Conservation (phyloP, 1,139 yeast genomes). For the Taphrina communis region DNA sequence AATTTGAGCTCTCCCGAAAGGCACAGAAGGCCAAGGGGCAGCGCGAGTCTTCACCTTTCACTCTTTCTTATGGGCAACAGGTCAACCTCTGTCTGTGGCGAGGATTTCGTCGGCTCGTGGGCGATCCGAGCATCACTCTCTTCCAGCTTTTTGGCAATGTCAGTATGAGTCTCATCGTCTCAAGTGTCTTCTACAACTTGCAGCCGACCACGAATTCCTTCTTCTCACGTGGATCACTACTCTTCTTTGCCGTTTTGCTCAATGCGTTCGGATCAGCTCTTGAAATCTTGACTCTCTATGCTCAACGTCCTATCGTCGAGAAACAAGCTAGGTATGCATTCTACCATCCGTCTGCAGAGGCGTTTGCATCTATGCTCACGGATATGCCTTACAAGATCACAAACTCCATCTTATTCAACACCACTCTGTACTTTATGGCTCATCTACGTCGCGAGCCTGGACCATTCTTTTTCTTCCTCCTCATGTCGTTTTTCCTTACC, state of each 20-base stretch:
- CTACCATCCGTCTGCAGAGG: slow-evolving; percentile 58
- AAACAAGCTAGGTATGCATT: slow-evolving; percentile 57
- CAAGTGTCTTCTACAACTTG: slow-evolving; percentile 76
- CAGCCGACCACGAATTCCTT: slow-evolving; percentile 60
- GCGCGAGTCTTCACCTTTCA: slow-evolving; percentile 52
- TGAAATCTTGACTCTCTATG: slow-evolving; percentile 54
- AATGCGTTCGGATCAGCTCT: slow-evolving; percentile 56
- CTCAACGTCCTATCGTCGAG: slow-evolving; percentile 54
- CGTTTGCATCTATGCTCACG: slow-evolving; percentile 53
- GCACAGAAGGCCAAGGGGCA: slow-evolving; percentile 51
- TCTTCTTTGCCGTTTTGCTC: slow-evolving; percentile 55
- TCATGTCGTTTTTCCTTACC: slow-evolving; percentile 55
- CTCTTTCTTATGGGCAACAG: slow-evolving; percentile 50
- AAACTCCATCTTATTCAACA: slow-evolving; percentile 51
- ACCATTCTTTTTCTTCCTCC: slow-evolving; percentile 53
- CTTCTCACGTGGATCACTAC: slow-evolving; percentile 58
- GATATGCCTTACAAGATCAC: slow-evolving; percentile 53
- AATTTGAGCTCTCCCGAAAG: slow-evolving; percentile 42
- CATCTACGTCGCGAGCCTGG: slow-evolving; percentile 55
- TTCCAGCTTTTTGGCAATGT: slow-evolving; percentile 67
- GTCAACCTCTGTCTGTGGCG: slow-evolving; percentile 63
- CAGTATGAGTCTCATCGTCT: slow-evolving; percentile 73
- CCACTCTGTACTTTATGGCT: slow-evolving; percentile 55
- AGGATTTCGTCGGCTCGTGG: slow-evolving; percentile 66
- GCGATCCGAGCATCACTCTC: slow-evolving; percentile 69